A percentile compares a stretch with the other conserved stretches of the same genome.
phyloP scores from a whole-genome alignment of 169 alveolate genomes.

The Cytauxzoon felis region DNA sequence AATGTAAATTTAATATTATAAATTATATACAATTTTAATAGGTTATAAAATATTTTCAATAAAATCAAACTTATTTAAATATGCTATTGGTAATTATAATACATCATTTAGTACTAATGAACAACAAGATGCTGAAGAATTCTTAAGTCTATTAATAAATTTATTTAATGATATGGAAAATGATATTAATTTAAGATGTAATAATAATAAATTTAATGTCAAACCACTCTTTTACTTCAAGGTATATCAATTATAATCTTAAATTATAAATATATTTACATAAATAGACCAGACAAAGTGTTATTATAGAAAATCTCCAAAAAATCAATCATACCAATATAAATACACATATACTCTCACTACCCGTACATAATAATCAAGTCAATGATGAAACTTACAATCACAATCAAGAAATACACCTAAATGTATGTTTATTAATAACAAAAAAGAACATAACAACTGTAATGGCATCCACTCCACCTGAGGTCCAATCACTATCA shows the following conservation, averaged over 20 bases:
- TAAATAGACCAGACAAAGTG: slow-evolving; percentile 19
- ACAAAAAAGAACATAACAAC: no score
- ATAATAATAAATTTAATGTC: neutral
- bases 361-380: slow-evolving; percentile 9
- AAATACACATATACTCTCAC: slow-evolving; percentile 43
- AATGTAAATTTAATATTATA: neutral
- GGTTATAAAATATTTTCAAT: slow-evolving; percentile 21
- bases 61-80: slow-evolving; percentile 44
- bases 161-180: slow-evolving; percentile 5
- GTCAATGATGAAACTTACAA: no score
- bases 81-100: slow-evolving; percentile 24
- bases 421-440: no score
- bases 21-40: neutral
- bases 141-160: slow-evolving; percentile 26
- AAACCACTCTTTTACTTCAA: slow-evolving; percentile 12
- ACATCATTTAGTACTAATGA: slow-evolving; percentile 14
- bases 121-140: slow-evolving; percentile 63
- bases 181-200: slow-evolving; percentile 14
- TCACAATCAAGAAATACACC: no score
- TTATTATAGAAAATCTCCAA: slow-evolving; percentile 29
- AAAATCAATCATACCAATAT: slow-evolving; percentile 28
- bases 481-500: no score
- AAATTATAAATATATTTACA: neutral
- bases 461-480: no score
- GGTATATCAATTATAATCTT: neutral